Percentiles rank a stretch among this genome's conserved stretches.
phyloP scores from a whole-genome alignment of 164 flowering plant species.

The Cinnamomum micranthum region DNA sequence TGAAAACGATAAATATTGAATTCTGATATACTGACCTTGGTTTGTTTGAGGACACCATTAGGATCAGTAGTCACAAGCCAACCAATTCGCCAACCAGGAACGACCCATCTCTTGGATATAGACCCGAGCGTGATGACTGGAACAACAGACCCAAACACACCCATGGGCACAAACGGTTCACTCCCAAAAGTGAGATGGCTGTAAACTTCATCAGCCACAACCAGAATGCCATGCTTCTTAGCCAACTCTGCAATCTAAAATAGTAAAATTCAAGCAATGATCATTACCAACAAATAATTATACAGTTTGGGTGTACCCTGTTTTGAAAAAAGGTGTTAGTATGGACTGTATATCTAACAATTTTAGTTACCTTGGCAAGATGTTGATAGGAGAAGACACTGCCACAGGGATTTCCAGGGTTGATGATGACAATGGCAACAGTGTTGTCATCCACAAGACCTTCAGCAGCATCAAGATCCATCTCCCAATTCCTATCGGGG shows the following conservation, averaged over 20 bases:
- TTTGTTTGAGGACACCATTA: slow-evolving; percentile 47
- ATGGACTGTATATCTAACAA: not conserved
- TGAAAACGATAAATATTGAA: too few relatives aligned
- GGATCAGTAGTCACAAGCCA: slow-evolving; percentile 84
- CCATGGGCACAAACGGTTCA: slow-evolving; percentile 88
- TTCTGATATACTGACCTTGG: slow-evolving; percentile 42
- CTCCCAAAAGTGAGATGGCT: slow-evolving; percentile 78
- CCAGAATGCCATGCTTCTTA: slow-evolving; percentile 49
- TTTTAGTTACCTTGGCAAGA: slow-evolving; percentile 49
- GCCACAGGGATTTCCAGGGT: slow-evolving; percentile 97
- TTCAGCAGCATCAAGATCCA: slow-evolving; percentile 65
- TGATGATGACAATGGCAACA: slow-evolving; percentile 74
- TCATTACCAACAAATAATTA: not conserved
- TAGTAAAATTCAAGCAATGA: too few relatives aligned
- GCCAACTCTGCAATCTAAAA: slow-evolving; percentile 80
- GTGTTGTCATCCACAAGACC: slow-evolving; percentile 84
- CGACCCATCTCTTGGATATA: slow-evolving; percentile 91
- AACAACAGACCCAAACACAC: slow-evolving; percentile 69
- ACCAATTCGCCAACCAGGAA: slow-evolving; percentile 97
- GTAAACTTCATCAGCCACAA: slow-evolving; percentile 94
- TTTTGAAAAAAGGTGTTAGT: too few relatives aligned
- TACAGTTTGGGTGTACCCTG: too few relatives aligned
- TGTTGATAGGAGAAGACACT: slow-evolving; percentile 65
- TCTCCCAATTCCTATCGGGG: slow-evolving; percentile 78
- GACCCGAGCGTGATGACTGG: slow-evolving; percentile 94